phyloP scores from a whole-genome alignment of 441 rosid genomes.

The Adansonia rubrostipa region DNA sequence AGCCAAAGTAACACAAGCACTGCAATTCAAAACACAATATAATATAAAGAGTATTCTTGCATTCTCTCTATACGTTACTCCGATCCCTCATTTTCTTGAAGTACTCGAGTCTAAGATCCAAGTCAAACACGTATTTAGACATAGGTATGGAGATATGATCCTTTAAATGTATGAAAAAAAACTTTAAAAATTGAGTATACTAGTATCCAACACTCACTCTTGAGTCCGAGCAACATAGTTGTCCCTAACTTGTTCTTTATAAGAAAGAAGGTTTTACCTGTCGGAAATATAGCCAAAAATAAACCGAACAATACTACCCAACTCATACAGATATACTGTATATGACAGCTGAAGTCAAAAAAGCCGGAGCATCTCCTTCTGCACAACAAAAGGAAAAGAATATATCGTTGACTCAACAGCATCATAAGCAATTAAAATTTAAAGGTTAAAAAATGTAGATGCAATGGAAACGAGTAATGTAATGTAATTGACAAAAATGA shows the following conservation, averaged over 20 bases:
- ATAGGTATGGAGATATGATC: too few relatives aligned
- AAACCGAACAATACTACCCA: conserved; percentile 86
- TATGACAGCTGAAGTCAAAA: conserved; percentile 57
- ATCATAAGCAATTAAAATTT: not conserved
- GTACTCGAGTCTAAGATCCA: too few relatives aligned
- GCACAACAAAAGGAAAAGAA: conserved; percentile 25
- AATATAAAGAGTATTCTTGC: not conserved
- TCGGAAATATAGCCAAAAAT: conserved; percentile 70
- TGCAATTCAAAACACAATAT: conserved; percentile 37
- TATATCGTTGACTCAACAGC: not conserved
- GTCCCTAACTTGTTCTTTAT: not conserved
- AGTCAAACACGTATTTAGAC: too few relatives aligned
- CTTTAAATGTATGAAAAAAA: too few relatives aligned
- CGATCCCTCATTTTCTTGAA: too few relatives aligned
- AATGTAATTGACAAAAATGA: too few relatives aligned
- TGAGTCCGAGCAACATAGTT: too few relatives aligned
- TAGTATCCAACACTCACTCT: too few relatives aligned
- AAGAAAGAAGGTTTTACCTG: conserved; percentile 49
- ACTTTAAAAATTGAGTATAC: too few relatives aligned
- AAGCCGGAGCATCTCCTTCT: conserved; percentile 78
- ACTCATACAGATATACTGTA: conserved; percentile 62
- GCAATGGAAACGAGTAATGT: too few relatives aligned
- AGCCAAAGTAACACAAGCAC: conserved; percentile 84
- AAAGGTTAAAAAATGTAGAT: not conserved
- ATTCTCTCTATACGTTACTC: not conserved